Percentiles rank a stretch among this genome's conserved stretches.
Evolutionary conservation across 2,329 filamentous ascomycete species (phyloP).

Genomic region (Eurotiales sp.): DNA sequence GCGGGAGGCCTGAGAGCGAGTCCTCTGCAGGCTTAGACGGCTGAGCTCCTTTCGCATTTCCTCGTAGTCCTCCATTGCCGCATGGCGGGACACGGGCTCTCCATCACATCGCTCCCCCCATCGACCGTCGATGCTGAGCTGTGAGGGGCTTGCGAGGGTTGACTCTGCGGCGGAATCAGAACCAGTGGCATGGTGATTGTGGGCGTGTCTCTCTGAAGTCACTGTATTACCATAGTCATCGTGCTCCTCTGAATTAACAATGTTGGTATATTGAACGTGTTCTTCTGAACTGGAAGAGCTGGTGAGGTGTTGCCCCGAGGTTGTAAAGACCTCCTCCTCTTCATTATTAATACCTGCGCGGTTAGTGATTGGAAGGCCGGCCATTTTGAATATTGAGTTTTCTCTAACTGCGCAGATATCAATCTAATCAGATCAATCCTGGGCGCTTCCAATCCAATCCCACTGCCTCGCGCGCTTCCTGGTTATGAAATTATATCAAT

Average conservation of each 20-base stretch:
- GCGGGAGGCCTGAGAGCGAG: conserved; percentile 26
- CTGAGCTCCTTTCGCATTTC: conserved; percentile 55
- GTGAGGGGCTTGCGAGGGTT: conserved; percentile 16
- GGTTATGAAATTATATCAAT: too few relatives aligned
- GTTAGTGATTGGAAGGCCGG: conserved; percentile 1
- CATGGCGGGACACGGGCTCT: conserved; percentile 48
- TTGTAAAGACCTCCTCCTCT: neutral
- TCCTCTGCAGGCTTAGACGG: conserved; percentile 45
- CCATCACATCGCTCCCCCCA: conserved; percentile 59
- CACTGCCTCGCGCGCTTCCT: too few relatives aligned
- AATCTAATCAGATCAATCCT: too few relatives aligned
- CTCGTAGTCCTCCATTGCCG: conserved; percentile 59
- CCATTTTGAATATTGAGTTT: neutral
- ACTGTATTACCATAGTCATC: neutral
- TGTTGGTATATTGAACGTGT: neutral
- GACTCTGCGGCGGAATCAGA: conserved; percentile 13
- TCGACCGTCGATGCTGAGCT: conserved; percentile 43
- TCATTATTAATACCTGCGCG: neutral
- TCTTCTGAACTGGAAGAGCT: neutral
- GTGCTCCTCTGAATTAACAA: neutral
- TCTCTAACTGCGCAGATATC: too few relatives aligned
- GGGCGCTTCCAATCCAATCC: too few relatives aligned
- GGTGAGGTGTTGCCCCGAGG: neutral
- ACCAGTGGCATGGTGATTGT: conserved; percentile 4
- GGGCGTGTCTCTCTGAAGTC: neutral